Base-by-base conservation (phyloP, 345 rosid genomes). In the Citrus medica region DNA sequence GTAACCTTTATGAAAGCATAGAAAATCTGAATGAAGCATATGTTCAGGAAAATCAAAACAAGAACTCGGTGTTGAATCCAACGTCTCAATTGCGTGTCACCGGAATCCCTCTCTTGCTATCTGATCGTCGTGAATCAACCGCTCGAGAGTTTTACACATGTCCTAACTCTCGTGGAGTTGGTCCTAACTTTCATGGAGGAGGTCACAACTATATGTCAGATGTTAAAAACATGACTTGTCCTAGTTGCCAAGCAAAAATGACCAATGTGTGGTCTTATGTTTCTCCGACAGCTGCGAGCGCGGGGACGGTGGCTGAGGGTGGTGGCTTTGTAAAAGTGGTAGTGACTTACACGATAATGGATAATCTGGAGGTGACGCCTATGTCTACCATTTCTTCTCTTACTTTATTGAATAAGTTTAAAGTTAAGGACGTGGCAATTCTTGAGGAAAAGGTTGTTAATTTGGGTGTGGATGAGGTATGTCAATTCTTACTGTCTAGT, bases 291-390 rank as follows among this genome's bases (percentile, higher is more conserved):
- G 5, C 5, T 1, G 73, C 7, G 67, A 48, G 13, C 21, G 1
- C 0, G 4, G 46, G 28, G 37, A 32, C 60, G 4, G 22, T 32
- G 13, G n/a, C 5, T 42, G 16, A 30, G 6, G 61, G 28, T 1
- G 73, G 37, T 2, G 89, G 86, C 4, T 81, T 76, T 77, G 82
- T 81, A 30, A 82, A 84, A 69, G 84, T 68, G 3, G 46, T 72
- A 4, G 82, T 79, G 4, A 83, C 82, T 0, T 85, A 85, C 27
- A 83, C 80, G 82, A 80, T 82, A 2, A 78, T 79, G 81, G 85
- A 85, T 68, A 69, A 83, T 73, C 53, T 87, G 73, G 79, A 25
- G 40, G 83, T 81, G 25, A 79, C n/a, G 40, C 85, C 86, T 0
- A n/a, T 77, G 64, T 81, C 83, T 10, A n/a, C 64, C 1, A 60